Percentiles rank a stretch among this genome's conserved stretches.
phyloP scores from a whole-genome alignment of 2,329 filamentous ascomycete genomes.

The Fusarium solani-melongenae region DNA sequence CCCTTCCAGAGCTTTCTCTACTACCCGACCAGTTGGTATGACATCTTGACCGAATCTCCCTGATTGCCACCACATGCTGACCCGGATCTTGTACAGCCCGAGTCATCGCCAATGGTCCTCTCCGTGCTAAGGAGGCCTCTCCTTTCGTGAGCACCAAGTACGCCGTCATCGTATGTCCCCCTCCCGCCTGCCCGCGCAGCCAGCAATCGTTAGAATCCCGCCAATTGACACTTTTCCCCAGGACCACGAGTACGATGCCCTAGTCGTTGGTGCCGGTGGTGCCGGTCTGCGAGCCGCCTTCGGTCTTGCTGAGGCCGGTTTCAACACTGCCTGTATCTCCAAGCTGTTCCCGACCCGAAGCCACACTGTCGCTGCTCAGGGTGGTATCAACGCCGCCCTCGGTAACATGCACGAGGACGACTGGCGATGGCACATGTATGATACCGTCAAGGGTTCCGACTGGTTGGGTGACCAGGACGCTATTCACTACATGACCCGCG shows the following conservation, averaged over 20 bases:
- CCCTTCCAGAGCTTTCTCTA: constrained; percentile 85
- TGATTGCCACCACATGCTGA: constrained; percentile 30
- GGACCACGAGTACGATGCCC: constrained; percentile 98
- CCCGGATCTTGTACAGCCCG: constrained; percentile 66
- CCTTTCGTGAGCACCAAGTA: constrained; percentile 90
- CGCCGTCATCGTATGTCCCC: constrained; percentile 82
- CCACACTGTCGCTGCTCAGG: constrained; percentile 85
- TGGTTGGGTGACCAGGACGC: constrained; percentile 98
- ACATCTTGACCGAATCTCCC: constrained; percentile 17
- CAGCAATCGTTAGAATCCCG: background rate
- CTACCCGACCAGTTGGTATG: constrained; percentile 82
- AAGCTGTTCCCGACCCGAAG: constrained; percentile 89
- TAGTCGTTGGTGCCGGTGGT: constrained; percentile 90
- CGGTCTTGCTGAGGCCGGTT: constrained; percentile 86
- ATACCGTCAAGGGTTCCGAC: constrained; percentile 97
- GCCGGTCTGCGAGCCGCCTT: constrained; percentile 85
- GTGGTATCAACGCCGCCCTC: constrained; percentile 88
- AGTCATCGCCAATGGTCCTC: constrained; percentile 85
- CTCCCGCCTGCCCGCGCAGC: constrained; percentile 2
- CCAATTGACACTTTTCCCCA: constrained; percentile 54
- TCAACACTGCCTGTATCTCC: constrained; percentile 89
- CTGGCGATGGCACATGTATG: constrained; percentile 99
- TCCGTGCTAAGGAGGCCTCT: constrained; percentile 93
- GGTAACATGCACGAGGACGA: constrained; percentile 98
- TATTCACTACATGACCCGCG: constrained; percentile 98